Conservation (phyloP, 345 rosid genomes). For the Hibiscus trionum region DNA sequence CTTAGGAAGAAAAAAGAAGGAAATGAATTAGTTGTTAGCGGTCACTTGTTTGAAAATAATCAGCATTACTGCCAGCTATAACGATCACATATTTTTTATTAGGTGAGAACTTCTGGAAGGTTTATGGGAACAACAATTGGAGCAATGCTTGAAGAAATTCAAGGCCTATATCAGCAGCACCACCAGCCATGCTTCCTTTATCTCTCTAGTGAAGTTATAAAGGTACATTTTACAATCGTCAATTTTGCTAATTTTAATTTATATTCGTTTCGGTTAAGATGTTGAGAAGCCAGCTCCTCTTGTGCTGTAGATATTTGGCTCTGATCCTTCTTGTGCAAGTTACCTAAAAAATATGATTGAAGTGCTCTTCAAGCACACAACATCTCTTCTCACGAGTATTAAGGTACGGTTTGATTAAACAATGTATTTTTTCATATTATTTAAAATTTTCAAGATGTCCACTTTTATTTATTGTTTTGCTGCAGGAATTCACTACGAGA, state of each 20-base stretch:
- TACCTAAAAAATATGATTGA: slow-evolving; percentile 83
- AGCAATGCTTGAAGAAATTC: slow-evolving; percentile 90
- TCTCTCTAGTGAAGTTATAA: slow-evolving; percentile 97
- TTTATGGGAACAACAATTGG: slow-evolving; percentile 90
- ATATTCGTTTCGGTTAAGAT: not conserved
- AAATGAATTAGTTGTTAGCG: not conserved
- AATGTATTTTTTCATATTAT: slow-evolving; percentile 8
- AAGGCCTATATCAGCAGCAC: slow-evolving; percentile 79
- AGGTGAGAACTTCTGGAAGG: slow-evolving; percentile 95
- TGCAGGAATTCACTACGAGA: slow-evolving; percentile 87
- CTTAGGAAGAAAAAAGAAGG: not conserved
- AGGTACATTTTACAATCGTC: slow-evolving; percentile 35
- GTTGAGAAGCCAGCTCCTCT: slow-evolving; percentile 12
- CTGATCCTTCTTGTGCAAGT: slow-evolving; percentile 81
- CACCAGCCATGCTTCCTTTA: slow-evolving; percentile 99
- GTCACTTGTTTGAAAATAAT: not conserved
- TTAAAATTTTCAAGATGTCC: not conserved
- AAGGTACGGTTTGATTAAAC: slow-evolving; percentile 44
- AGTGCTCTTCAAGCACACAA: slow-evolving; percentile 78
- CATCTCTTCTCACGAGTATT: slow-evolving; percentile 73
- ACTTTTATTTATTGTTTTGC: not conserved
- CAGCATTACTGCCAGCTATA: not conserved
- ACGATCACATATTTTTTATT: slow-evolving; percentile 17
- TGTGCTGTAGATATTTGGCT: slow-evolving; percentile 81
- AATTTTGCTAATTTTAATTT: not conserved